A percentile compares a stretch with the other conserved stretches of the same genome.
These are phyloP conservation scores for Blyttiomyces sp. DNA, from an alignment of 371 early-diverging fungal species.

Conservation along the genomic window DNA sequence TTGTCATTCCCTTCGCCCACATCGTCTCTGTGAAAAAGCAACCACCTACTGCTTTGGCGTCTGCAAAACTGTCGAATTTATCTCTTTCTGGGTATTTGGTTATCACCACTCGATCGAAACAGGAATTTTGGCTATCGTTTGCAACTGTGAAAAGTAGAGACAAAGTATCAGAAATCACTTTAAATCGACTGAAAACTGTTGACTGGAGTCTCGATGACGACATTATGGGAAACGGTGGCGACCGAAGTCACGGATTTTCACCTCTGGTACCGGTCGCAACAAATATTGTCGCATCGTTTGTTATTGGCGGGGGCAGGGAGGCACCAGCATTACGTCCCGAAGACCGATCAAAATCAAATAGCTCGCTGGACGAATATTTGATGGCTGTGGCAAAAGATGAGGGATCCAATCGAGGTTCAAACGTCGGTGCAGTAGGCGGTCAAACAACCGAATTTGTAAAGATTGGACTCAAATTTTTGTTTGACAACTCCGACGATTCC, in stretches of 20 bases:
- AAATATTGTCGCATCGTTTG: neutral
- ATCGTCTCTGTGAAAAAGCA: slow-evolving; percentile 50
- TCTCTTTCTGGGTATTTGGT: slow-evolving; percentile 45
- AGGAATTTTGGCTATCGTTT: slow-evolving; percentile 47
- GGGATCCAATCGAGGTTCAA: no score
- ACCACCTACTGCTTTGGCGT: slow-evolving; percentile 37
- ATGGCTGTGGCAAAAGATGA: neutral
- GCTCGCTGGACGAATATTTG: neutral
- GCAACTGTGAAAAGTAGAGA: slow-evolving; percentile 35
- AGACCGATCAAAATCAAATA: neutral
- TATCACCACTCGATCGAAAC: slow-evolving; percentile 32
- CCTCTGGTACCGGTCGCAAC: neutral
- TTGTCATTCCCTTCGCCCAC: slow-evolving; percentile 46
- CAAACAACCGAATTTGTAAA: neutral
- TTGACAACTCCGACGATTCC: slow-evolving; percentile 8
- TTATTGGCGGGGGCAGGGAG: neutral
- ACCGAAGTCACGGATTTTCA: no score
- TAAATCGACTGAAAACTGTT: slow-evolving; percentile 43
- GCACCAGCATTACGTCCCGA: neutral
- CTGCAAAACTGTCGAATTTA: slow-evolving; percentile 22
- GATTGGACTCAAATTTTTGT: slow-evolving; percentile 31
- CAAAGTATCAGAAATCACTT: slow-evolving; percentile 29
- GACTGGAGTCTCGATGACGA: slow-evolving; percentile 49
- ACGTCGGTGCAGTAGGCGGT: no score
- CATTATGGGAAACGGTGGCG: slow-evolving; percentile 34